Base-by-base conservation (phyloP, 805 yeast species). In the Suhomyces xylopsoci region DNA sequence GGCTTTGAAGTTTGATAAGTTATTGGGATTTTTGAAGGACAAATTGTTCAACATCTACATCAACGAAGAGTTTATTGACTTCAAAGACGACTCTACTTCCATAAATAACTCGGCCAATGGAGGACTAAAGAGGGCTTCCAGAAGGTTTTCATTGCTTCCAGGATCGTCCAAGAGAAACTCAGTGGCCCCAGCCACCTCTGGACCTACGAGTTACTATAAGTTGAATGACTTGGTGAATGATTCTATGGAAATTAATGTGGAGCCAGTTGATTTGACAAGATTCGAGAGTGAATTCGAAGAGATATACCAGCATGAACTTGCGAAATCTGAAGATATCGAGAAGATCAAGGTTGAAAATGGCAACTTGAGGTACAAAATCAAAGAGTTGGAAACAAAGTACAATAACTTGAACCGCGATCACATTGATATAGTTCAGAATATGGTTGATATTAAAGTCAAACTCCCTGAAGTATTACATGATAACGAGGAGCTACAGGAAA, bases 401-500 rank as follows among this genome's bases (percentile, higher is more conserved):
- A 81, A 86, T 3, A 73, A 82, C 1, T 72, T 93, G 54, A 90
- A 89, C 64, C 77, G 82, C 55, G 97, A 92, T 62, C 97, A 94
- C 67, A 82, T 91, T 26, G 87, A 82, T 51, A 82, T 91, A 38
- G 96, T 96, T 3, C 93, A 92, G 69, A 90, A 85, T 58, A 82
- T 94, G 84, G 90, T 93, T 32, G 83, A 82, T 57, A 86, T 88
- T 40, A 85, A 94, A 62, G 81, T 92, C 41, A 80, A 77, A 50
- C 76, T 88, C 24, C 97, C 96, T 2, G 85, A 87, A 32, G 67
- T 93, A 24, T 75, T 80, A 48, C 93, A 89, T 60, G 96, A 90
- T 40, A 88, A 89, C 55, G 78, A 73, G 24, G 88, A 84, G 45
- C 70, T 91, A 48, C 65, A 71, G 25, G 64, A 66, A 1, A 80